Conservation (phyloP, 2,329 filamentous ascomycete species). For the Microsporum ferrugineum region DNA sequence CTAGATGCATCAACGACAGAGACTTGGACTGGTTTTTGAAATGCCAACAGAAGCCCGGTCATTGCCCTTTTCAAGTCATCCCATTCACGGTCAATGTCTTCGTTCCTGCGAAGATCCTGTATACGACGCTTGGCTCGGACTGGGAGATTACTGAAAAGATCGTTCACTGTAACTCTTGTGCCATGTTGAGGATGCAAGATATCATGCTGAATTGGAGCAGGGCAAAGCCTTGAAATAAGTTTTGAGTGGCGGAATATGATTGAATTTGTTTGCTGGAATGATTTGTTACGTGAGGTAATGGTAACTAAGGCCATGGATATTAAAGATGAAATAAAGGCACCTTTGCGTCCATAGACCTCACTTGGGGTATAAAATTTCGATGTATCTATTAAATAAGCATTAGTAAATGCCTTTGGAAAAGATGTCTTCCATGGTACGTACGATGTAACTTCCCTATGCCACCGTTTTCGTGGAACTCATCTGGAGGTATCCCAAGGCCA, state of each 20-base stretch:
- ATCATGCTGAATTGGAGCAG: slow-evolving; percentile 48
- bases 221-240: slow-evolving; percentile 51
- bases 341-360: slow-evolving; percentile 53
- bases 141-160: slow-evolving; percentile 83
- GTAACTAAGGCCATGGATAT: slow-evolving; percentile 64
- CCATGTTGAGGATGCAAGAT: slow-evolving; percentile 51
- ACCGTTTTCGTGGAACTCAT: slow-evolving; percentile 59
- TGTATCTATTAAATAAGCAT: slow-evolving; percentile 48
- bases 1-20: slow-evolving; percentile 45
- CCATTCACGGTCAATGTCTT: slow-evolving; percentile 53
- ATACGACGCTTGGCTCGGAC: slow-evolving; percentile 75
- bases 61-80: slow-evolving; percentile 48
- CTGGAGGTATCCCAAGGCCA: slow-evolving; percentile 61
- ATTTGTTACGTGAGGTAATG: slow-evolving; percentile 57
- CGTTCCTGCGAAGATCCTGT: slow-evolving; percentile 39
- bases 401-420: slow-evolving; percentile 1
- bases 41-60: slow-evolving; percentile 58
- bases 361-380: slow-evolving; percentile 51
- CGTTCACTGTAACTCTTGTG: slow-evolving; percentile 61
- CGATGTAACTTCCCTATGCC: slow-evolving; percentile 63
- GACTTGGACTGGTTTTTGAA: slow-evolving; percentile 47
- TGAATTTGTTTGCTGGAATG: slow-evolving; percentile 43
- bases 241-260: slow-evolving; percentile 60
- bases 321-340: slow-evolving; percentile 66
- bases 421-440: slow-evolving; percentile 33